Evolutionary conservation across 345 rosid genomes (phyloP), one percentile per base, ranked within the genome.

Genomic region (Lepidium sativum): DNA sequence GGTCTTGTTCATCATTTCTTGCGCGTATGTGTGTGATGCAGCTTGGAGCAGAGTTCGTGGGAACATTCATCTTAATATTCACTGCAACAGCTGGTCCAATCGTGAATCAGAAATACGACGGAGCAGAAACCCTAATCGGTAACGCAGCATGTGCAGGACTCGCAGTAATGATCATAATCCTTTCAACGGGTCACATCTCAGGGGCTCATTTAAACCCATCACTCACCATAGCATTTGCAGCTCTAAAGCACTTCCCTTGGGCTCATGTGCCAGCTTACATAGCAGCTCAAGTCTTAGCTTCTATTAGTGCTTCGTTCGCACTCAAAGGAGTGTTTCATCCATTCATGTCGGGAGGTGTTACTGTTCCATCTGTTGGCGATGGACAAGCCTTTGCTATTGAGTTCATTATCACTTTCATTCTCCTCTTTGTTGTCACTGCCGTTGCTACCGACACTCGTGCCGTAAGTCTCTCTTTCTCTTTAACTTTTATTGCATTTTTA

Each of bases 371-470:
- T 0, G 99, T 86, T 45, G 68, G 70, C 64, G 11, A 45, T 2
- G 95, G 90, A 37, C 95, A 94, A 75, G 97, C 99, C 14, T 90
- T 94, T 25, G 99, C 97, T 0, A 90, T 90, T 23, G 99, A 94
- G 82, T 94, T 94, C 54, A 63, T 94, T 27, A 94, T 94, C 80
- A 86, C 87, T 68, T 94, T 94, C 68, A 88, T 80, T 69, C 97
- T 94, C 73, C 64, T 94, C 57, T 94, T 94, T 41, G 97, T 89
- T 12, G 95, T 89, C 77, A 89, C 95, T 27, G 97, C 96, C 2
- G 99, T 94, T 0, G 97, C 99, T 33, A 94, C 99, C 2, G 99
- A 94, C 63, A 94, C 97, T 57, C 92, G 99, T 0, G 99, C 99
- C 49, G 99, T 92, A 80, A 34, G 83, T 73, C 50, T 57, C 39